These are phyloP conservation scores for Marasmius tenuissimus DNA, from an alignment of 1,284 basidiomycete genomes.

Conservation along the genomic window DNA sequence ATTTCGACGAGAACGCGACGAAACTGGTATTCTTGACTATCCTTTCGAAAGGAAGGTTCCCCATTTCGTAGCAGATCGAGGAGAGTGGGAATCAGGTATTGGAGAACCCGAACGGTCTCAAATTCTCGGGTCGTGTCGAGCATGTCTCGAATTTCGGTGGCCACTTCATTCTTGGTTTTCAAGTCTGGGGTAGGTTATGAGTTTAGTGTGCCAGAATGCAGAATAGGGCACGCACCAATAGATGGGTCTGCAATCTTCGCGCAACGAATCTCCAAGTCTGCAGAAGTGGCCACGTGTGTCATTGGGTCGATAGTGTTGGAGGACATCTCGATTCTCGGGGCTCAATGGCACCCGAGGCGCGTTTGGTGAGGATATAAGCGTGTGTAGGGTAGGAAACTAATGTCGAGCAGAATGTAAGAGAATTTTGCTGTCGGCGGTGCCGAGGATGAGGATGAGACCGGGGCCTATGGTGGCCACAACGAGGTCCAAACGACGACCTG, in stretches of 20 bases:
- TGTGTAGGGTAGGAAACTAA: too few relatives aligned
- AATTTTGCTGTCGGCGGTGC: too few relatives aligned
- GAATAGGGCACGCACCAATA: constrained; percentile 44
- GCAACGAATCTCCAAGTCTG: constrained; percentile 68
- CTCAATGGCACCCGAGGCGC: neutral
- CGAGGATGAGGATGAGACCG: too few relatives aligned
- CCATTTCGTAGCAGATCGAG: constrained; percentile 79
- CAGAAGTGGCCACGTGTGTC: constrained; percentile 17
- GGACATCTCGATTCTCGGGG: constrained; percentile 8
- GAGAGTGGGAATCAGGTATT: constrained; percentile 77
- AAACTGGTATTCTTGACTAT: constrained; percentile 83
- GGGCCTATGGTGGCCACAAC: too few relatives aligned
- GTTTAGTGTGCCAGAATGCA: neutral
- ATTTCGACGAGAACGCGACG: constrained; percentile 87
- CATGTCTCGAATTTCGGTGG: constrained; percentile 84
- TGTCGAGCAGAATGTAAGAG: too few relatives aligned
- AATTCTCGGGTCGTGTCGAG: constrained; percentile 83
- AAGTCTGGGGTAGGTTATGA: constrained; percentile 47
- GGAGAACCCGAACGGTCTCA: constrained; percentile 74
- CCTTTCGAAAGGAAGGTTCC: constrained; percentile 77
- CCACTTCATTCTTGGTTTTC: constrained; percentile 66
- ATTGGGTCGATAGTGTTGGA: constrained; percentile 8
- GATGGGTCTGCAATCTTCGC: constrained; percentile 73
- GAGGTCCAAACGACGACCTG: too few relatives aligned
- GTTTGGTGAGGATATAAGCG: neutral